phyloP scores from a whole-genome alignment of 371 early-diverging fungal species.

The Quaeritorhiza haematococci region DNA sequence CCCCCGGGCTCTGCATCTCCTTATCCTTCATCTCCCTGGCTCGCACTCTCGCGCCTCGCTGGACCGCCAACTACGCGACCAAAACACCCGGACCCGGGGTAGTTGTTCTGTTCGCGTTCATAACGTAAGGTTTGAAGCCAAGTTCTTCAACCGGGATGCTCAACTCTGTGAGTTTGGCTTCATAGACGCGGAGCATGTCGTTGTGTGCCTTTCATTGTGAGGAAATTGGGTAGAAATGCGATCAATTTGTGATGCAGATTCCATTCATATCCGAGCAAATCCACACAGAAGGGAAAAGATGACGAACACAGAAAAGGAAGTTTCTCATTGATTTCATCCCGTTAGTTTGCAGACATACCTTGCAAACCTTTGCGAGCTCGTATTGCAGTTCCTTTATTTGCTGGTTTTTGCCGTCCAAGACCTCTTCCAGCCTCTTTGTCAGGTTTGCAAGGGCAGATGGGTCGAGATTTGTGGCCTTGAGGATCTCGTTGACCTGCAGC shows the following conservation, averaged over 20 bases:
- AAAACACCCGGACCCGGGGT: neutral
- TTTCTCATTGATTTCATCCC: neutral
- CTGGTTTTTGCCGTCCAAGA: slow-evolving; percentile 46
- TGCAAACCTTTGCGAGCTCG: slow-evolving; percentile 50
- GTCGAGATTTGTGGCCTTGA: slow-evolving; percentile 50
- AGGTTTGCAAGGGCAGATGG: slow-evolving; percentile 45
- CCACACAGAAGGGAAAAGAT: neutral
- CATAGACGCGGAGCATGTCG: slow-evolving; percentile 50
- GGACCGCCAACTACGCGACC: no score
- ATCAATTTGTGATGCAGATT: neutral
- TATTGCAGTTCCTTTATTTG: slow-evolving; percentile 50
- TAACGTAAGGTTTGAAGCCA: slow-evolving; percentile 37
- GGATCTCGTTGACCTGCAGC: slow-evolving; percentile 51
- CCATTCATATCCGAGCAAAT: no score
- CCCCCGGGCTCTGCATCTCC: no score
- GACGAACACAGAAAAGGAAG: neutral
- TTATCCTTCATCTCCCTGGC: no score
- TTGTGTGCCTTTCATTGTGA: slow-evolving; percentile 38
- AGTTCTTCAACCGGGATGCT: slow-evolving; percentile 49
- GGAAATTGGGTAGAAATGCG: neutral
- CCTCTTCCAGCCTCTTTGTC: slow-evolving; percentile 46
- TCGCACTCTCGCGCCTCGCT: no score
- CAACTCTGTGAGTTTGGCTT: slow-evolving; percentile 52
- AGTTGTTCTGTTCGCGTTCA: neutral
- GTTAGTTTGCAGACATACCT: slow-evolving; percentile 21